Base-by-base conservation (phyloP, 306 rosid genomes). In the Glycyrrhiza uralensis region DNA sequence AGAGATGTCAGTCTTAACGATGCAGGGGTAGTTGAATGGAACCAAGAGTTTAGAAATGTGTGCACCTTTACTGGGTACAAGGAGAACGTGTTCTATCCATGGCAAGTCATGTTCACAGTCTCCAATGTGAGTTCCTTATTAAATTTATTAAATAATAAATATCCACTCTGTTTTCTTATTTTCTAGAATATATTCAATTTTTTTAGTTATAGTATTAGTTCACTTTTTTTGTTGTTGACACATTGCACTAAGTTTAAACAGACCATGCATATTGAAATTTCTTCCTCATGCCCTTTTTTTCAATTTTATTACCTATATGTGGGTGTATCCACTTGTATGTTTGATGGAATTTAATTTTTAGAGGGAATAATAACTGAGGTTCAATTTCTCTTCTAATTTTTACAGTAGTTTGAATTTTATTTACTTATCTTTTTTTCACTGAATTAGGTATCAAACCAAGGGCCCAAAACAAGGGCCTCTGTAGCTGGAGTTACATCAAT, bases 11-110 rank as follows among this genome's bases (percentile, higher is more conserved):
- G 73, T 56, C 77, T 76, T 2, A 75, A 67, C 20, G 76, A 57
- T 15, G 41, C 80, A 80, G 87, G 86, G n/a, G 78, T 79, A 44
- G 83, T 83, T 71, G 35, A 24, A 47, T 89, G 96, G 96, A 86
- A 83, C 42, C 92, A 89, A 67, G 92, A 85, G 81, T 87, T 89
- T 82, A 85, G 74, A 12, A 83, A 77, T 66, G 69, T 78, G 17
- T 89, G 92, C 64, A 75, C 77, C 50, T 65, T 89, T 12, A 81
- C 86, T 11, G 82, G 84, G 5, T 83, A 77, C 20, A 87, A 87
- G 86, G 90, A 87, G 52, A 83, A 87, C 79, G 81, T 74, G 72
- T 89, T 89, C 76, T 88, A 81, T 62, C 96, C 92, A 0, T 89
- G 96, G 96, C 87, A 89, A 85, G 83, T 87, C 74, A 81, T 72